phyloP scores from a whole-genome alignment of 2,329 filamentous ascomycete species.

The Diaporthe sp. region DNA sequence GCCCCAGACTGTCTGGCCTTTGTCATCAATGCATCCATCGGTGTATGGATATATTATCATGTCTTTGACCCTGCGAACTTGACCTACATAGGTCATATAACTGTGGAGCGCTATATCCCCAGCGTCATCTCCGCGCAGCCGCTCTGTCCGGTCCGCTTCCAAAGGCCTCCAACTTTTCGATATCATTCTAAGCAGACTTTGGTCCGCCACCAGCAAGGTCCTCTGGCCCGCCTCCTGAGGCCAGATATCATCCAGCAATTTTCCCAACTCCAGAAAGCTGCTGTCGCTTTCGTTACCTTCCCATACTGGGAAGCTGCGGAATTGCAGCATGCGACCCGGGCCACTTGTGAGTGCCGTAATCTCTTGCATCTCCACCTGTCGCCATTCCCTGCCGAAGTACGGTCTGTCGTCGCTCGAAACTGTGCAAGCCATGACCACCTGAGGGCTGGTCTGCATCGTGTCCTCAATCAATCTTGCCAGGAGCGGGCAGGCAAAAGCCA shows the following conservation, averaged over 20 bases:
- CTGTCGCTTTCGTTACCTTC: not conserved
- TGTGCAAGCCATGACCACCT: not conserved
- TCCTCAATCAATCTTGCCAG: not conserved
- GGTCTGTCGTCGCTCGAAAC: not conserved
- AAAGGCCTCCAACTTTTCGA: too few relatives aligned
- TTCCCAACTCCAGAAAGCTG: not conserved
- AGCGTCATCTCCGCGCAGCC: not conserved
- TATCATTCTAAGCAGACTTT: too few relatives aligned
- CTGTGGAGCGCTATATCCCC: not conserved
- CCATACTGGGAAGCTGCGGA: not conserved
- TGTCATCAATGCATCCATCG: not conserved
- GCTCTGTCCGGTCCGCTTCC: not conserved
- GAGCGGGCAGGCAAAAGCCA: not conserved
- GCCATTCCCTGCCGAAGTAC: not conserved
- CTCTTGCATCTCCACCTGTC: not conserved
- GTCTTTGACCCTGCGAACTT: not conserved
- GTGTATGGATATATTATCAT: not conserved
- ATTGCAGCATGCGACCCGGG: not conserved
- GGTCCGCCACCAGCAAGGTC: not conserved
- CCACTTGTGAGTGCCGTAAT: not conserved
- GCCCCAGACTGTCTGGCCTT: not conserved
- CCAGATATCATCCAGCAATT: accelerated
- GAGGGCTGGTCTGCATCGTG: not conserved
- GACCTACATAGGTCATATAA: not conserved
- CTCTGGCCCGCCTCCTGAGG: not conserved